Conservation (phyloP, 2,329 filamentous ascomycete species). For the Apiospora kogelbergensis region DNA sequence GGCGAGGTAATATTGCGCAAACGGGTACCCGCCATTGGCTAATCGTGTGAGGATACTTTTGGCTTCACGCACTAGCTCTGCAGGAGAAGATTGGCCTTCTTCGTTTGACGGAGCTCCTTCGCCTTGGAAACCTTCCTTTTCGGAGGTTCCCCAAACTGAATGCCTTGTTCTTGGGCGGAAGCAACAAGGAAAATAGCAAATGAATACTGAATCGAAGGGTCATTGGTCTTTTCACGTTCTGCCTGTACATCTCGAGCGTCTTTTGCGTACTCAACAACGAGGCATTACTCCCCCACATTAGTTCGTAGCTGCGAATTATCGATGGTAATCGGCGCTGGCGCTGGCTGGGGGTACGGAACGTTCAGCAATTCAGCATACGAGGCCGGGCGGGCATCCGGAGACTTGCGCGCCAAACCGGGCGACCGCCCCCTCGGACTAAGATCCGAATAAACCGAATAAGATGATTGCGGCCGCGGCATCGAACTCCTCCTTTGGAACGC, state of each 20-base stretch:
- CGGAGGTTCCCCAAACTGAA: conserved; percentile 50
- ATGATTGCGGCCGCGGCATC: conserved; percentile 69
- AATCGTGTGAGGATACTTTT: conserved; percentile 85
- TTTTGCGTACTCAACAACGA: conserved; percentile 89
- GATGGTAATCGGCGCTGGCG: conserved; percentile 63
- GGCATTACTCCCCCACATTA: conserved; percentile 84
- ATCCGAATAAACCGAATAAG: conserved; percentile 75
- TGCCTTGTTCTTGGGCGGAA: conserved; percentile 75
- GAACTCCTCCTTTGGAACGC: conserved; percentile 53
- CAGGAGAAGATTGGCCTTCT: conserved; percentile 38
- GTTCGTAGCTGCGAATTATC: conserved; percentile 81
- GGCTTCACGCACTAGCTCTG: conserved; percentile 80
- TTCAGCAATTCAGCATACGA: conserved; percentile 63
- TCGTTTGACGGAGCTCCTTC: conserved; percentile 47
- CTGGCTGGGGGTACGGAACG: conserved; percentile 77
- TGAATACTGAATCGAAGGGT: conserved; percentile 87
- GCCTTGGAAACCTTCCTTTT: conserved; percentile 47
- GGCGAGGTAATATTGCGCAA: conserved; percentile 95
- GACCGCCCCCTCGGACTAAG: conserved; percentile 63
- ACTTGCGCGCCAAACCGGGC: conserved; percentile 52
- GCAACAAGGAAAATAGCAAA: conserved; percentile 95
- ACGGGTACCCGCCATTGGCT: conserved; percentile 86
- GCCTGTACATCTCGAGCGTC: conserved; percentile 95
- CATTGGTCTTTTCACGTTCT: conserved; percentile 97
- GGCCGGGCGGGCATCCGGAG: conserved; percentile 53